A percentile compares a stretch with the other conserved stretches of the same genome.
These are phyloP conservation scores for Hymenoscyphus fructigenus DNA, from an alignment of 2,329 filamentous ascomycete species.

Conservation along the genomic window DNA sequence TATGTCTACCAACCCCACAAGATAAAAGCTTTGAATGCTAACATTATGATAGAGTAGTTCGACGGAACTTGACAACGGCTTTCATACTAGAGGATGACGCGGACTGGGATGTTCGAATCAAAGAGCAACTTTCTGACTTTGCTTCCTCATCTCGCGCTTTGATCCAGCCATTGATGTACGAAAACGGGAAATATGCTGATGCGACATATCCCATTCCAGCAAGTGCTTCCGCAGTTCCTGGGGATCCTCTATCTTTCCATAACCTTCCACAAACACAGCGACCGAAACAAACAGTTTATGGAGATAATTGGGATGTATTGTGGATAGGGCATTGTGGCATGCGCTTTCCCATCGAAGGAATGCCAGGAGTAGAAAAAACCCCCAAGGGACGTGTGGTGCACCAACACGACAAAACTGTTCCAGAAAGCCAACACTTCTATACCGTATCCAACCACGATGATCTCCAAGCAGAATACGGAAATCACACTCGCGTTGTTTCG, in stretches of 20 bases:
- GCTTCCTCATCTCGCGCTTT: constrained; percentile 16
- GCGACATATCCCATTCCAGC: constrained; percentile 4
- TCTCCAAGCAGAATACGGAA: too few relatives aligned
- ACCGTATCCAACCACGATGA: too few relatives aligned
- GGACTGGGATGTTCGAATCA: constrained; percentile 44
- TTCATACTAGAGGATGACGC: constrained; percentile 45
- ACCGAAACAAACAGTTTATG: too few relatives aligned
- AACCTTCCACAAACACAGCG: constrained; percentile 1
- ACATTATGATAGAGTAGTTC: constrained; percentile 33
- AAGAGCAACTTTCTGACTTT: constrained; percentile 33
- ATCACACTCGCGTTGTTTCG: too few relatives aligned
- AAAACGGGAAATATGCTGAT: constrained; percentile 8
- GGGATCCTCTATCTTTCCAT: neutral
- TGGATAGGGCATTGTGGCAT: too few relatives aligned
- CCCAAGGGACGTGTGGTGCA: too few relatives aligned
- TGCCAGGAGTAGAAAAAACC: too few relatives aligned
- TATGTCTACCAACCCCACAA: constrained; percentile 12
- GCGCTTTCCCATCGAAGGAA: too few relatives aligned
- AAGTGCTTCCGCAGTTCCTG: neutral
- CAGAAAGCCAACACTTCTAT: too few relatives aligned
- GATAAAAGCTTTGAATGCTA: neutral
- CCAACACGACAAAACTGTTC: too few relatives aligned
- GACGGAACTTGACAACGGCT: constrained; percentile 37
- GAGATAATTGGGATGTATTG: too few relatives aligned
- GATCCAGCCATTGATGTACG: constrained; percentile 7